Conservation (phyloP, 129 eudicot genomes). For the Solidago caesia region DNA sequence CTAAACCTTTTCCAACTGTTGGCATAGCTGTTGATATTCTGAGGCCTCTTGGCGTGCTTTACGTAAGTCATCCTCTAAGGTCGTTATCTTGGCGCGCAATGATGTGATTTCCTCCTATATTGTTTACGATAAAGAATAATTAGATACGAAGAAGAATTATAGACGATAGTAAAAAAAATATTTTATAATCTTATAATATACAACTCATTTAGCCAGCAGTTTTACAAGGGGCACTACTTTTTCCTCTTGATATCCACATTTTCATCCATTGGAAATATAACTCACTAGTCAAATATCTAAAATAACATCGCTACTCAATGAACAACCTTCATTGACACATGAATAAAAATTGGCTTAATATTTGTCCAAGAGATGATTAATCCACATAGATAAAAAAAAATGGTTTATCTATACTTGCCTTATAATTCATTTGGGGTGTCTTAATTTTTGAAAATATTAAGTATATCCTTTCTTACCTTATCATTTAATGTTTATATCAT, state of each 20-base stretch:
- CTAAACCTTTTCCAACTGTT: slow-evolving; percentile 67
- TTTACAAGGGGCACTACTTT: not conserved
- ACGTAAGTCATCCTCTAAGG: slow-evolving; percentile 61
- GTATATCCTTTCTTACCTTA: too few relatives aligned
- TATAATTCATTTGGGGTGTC: too few relatives aligned
- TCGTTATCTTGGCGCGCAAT: slow-evolving; percentile 57
- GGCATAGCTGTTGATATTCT: slow-evolving; percentile 47
- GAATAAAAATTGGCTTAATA: not conserved
- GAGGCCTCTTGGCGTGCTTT: slow-evolving; percentile 64
- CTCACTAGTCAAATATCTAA: not conserved
- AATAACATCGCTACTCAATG: not conserved
- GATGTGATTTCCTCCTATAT: slow-evolving; percentile 49
- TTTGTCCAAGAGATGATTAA: slow-evolving; percentile 1
- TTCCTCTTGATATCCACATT: slow-evolving; percentile 10
- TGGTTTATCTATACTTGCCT: not conserved
- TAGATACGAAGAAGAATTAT: not conserved
- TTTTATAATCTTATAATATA: not conserved
- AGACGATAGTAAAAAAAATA: not conserved
- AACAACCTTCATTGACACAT: slow-evolving; percentile 1
- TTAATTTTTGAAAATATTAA: too few relatives aligned
- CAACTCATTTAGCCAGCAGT: slow-evolving; percentile 11
- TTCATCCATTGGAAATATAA: not conserved
- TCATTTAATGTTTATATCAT: too few relatives aligned
- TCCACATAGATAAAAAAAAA: slow-evolving; percentile 8
- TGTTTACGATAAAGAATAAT: not conserved